Conservation (phyloP, 2,329 filamentous ascomycete genomes). For the Xylaria polymorpha region DNA sequence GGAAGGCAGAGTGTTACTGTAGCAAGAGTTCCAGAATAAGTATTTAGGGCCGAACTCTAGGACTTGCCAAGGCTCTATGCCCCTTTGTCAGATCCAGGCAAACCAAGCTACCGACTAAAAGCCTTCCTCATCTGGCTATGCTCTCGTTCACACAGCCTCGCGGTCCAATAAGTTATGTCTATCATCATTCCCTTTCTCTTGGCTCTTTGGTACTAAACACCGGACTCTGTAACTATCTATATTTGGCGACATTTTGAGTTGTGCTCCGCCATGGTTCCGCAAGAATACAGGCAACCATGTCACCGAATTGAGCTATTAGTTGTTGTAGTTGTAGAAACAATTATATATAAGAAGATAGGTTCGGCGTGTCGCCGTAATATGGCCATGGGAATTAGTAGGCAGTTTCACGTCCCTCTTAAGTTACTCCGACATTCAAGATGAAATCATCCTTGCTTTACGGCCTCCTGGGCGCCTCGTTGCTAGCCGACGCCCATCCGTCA, state of each 20-base stretch:
- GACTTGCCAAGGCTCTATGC: slow-evolving; percentile 26
- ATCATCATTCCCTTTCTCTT: slow-evolving; percentile 34
- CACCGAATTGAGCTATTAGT: background rate
- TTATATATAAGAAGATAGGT: slow-evolving; percentile 29
- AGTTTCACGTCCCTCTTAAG: slow-evolving; percentile 4
- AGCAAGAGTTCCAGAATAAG: background rate
- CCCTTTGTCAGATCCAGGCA: slow-evolving; percentile 1
- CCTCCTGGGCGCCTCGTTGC: slow-evolving; percentile 26
- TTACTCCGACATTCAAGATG: slow-evolving; percentile 27
- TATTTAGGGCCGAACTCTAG: slow-evolving; percentile 22
- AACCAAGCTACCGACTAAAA: slow-evolving; percentile 1
- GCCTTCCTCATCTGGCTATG: slow-evolving; percentile 29
- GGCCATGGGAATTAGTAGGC: background rate
- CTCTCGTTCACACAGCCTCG: slow-evolving; percentile 23
- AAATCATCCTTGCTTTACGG: slow-evolving; percentile 28
- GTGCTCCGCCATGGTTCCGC: slow-evolving; percentile 17
- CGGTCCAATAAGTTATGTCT: slow-evolving; percentile 11
- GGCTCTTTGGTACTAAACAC: slow-evolving; percentile 14
- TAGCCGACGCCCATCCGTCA: slow-evolving; percentile 31
- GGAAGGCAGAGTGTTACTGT: background rate
- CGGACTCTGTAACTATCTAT: slow-evolving; percentile 29
- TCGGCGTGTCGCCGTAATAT: background rate
- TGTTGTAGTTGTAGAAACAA: background rate
- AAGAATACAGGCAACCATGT: background rate
- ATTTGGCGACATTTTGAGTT: slow-evolving; percentile 26